Evolutionary conservation across 352 stramenopile genomes (phyloP).

Genomic region (Phytophthora parvispora): DNA sequence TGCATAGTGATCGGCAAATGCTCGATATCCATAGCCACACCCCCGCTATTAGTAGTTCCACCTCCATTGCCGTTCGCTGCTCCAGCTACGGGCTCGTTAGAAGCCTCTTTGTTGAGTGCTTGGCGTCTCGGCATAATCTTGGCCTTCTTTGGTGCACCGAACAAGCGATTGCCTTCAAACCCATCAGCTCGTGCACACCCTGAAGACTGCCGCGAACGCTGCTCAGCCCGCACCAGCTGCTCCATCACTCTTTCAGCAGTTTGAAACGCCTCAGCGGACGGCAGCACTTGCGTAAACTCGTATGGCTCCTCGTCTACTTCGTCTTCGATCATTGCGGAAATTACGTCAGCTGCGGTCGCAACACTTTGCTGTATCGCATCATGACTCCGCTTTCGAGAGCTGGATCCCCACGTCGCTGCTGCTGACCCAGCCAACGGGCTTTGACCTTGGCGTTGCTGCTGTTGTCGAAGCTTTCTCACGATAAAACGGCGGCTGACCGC

Average conservation of each 20-base stretch:
- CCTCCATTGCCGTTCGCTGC: constrained; percentile 13
- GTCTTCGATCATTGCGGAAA: constrained; percentile 19
- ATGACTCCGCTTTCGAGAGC: constrained; percentile 34
- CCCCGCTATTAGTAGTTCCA: constrained; percentile 23
- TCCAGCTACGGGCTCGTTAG: constrained; percentile 35
- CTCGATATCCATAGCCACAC: constrained; percentile 81
- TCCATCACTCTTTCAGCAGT: constrained; percentile 87
- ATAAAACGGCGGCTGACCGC: constrained; percentile 66
- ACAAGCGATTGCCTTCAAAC: constrained; percentile 68
- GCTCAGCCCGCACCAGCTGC: constrained; percentile 80
- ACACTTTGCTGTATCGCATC: constrained; percentile 34
- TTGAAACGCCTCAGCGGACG: constrained; percentile 77
- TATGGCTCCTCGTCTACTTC: constrained; percentile 69
- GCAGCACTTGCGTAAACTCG: constrained; percentile 88
- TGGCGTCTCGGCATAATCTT: constrained; percentile 42
- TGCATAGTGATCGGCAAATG: constrained; percentile 90
- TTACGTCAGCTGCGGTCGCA: constrained; percentile 14
- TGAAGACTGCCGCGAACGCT: constrained; percentile 85
- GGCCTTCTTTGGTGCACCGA: constrained; percentile 45
- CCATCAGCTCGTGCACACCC: constrained; percentile 92
- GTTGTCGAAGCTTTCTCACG: constrained; percentile 43
- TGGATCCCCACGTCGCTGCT: constrained; percentile 26
- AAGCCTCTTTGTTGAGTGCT: constrained; percentile 48
- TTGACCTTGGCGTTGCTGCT: constrained; percentile 52
- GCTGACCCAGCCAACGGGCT: constrained; percentile 40